Evolutionary conservation across 2,329 filamentous ascomycete genomes (phyloP), one percentile per base, ranked within the genome.

Genomic region (Sporothrix humicola): DNA sequence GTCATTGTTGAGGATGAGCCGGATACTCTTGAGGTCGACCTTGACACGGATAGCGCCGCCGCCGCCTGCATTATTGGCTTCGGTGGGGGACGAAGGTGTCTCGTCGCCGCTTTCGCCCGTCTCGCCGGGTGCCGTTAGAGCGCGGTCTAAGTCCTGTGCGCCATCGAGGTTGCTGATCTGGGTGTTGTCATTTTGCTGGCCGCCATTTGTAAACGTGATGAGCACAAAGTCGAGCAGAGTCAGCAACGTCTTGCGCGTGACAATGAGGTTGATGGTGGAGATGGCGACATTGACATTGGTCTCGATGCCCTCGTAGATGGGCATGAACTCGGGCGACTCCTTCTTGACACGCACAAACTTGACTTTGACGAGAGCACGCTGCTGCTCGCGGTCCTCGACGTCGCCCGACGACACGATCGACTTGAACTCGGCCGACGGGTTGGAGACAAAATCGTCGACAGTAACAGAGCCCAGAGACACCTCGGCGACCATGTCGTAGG

Each of bases 1-100:
- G 80, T 99, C 97, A 76, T 99, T 98, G 81, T 99, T 99, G 72
- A 99, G 86, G 76, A 99, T 95, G 42, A 99, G 87, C 2, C 94
- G 90, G 76, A 99, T 97, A 84, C 93, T 95, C 83, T 97, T 97
- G 75, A 99, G 84, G 75, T 98, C 92, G 58, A 97, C 91, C 82
- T 97, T 97, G 81, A 99, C 95, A 31, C 94, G 90, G 76, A 99
- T 96, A 76, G 96, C 97, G 73, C 93, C 92, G 42, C 84, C 82
- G 37, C 90, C 84, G 15, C 81, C 81, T 4, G 48, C 48, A 42
- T 42, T 37, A 37, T 37, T 52, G 3, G 17, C 59, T 31, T 72
- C 56, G 44, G 48, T 56, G 20, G 61, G 61, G 1, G 73, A 63
- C 0, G n/a, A n/a, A 5, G 73, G 59, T 5, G 65, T 82, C 2